Percentiles rank a stretch among this genome's conserved stretches.
Evolutionary conservation across 352 stramenopile species (phyloP).

Genomic region (Elongisporangium prolatum): DNA sequence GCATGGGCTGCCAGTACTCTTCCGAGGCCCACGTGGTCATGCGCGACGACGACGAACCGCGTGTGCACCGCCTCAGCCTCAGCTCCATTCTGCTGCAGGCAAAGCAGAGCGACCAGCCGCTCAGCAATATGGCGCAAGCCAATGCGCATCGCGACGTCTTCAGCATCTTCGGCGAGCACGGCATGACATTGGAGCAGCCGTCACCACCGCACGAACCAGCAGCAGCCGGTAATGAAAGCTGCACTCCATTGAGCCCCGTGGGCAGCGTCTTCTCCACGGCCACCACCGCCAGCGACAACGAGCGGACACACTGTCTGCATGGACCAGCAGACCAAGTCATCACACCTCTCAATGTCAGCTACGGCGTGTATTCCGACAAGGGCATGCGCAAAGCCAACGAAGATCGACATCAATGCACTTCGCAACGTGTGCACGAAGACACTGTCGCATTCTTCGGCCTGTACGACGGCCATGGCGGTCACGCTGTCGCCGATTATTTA

Average conservation of each 20-base stretch:
- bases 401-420: conserved; percentile 53
- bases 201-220: not conserved
- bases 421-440: conserved; percentile 46
- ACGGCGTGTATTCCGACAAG: conserved; percentile 70
- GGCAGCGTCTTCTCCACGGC: conserved; percentile 72
- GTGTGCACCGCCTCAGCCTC: conserved; percentile 30
- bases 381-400: conserved; percentile 75
- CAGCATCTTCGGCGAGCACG: conserved; percentile 79
- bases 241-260: conserved; percentile 43
- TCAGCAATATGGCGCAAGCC: conserved; percentile 4
- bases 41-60: conserved; percentile 12
- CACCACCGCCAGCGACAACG: conserved; percentile 68
- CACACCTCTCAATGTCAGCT: conserved; percentile 45
- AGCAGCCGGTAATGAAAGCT: conserved; percentile 14
- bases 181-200: conserved; percentile 53
- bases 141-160: conserved; percentile 77
- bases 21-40: conserved; percentile 26
- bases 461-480: conserved; percentile 78
- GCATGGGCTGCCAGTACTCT: conserved; percentile 62
- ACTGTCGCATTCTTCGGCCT: conserved; percentile 78
- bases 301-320: conserved; percentile 56
- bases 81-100: conserved; percentile 47
- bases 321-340: conserved; percentile 49
- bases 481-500: conserved; percentile 65
- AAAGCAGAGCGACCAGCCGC: conserved; percentile 29